phyloP scores from a whole-genome alignment of 208 protist species.

The Leishmania tarentolae region DNA sequence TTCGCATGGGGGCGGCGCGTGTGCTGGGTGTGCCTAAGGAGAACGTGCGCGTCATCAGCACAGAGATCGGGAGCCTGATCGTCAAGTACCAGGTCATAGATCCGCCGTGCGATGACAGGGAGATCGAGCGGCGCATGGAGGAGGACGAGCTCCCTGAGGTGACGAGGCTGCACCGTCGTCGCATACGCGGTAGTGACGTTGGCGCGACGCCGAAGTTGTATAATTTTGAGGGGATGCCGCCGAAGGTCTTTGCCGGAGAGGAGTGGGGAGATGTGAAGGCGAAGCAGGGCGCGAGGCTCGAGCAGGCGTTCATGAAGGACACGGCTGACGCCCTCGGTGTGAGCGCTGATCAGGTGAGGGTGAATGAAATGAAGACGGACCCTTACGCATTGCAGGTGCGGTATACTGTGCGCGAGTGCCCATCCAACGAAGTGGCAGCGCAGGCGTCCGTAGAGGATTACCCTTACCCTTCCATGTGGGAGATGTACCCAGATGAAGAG shows the following conservation, averaged over 20 bases:
- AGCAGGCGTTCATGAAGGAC: slow-evolving; percentile 46
- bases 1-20: slow-evolving; percentile 43
- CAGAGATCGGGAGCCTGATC: slow-evolving; percentile 41
- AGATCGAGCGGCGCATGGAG: slow-evolving; percentile 36
- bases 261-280: slow-evolving; percentile 53
- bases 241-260: slow-evolving; percentile 44
- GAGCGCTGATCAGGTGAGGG: slow-evolving; percentile 26
- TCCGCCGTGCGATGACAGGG: slow-evolving; percentile 36
- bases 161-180: slow-evolving; percentile 39
- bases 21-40: slow-evolving; percentile 34
- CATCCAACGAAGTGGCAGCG: slow-evolving; percentile 32
- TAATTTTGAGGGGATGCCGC: slow-evolving; percentile 26
- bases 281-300: slow-evolving; percentile 18
- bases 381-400: slow-evolving; percentile 29
- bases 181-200: slow-evolving; percentile 18
- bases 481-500: slow-evolving; percentile 40
- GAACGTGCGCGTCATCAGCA: slow-evolving; percentile 42
- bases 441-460: slow-evolving; percentile 39
- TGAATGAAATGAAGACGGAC: slow-evolving; percentile 22
- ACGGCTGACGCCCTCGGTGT: slow-evolving; percentile 44
- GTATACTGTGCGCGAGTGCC: slow-evolving; percentile 39
- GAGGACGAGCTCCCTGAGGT: slow-evolving; percentile 49
- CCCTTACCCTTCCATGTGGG: slow-evolving; percentile 46
- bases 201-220: slow-evolving; percentile 3
- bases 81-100: slow-evolving; percentile 49